Evolutionary conservation across 164 flowering plant species (phyloP).

Genomic region (Buxus sempervirens): DNA sequence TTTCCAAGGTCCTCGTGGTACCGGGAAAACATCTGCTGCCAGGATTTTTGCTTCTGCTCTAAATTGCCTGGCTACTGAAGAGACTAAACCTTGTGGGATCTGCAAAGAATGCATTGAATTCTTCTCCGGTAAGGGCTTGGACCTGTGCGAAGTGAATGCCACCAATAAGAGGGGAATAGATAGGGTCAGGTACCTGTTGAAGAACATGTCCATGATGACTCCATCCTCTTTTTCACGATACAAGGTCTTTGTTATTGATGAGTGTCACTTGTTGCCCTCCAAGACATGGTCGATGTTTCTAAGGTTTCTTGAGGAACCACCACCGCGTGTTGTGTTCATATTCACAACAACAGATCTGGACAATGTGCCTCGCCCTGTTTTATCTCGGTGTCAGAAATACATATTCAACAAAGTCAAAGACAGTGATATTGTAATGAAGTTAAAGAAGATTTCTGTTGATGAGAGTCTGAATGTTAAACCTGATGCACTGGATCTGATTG

Average conservation of each 20-base stretch:
- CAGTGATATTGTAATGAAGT: slow-evolving; percentile 57
- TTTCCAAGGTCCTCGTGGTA: slow-evolving; percentile 98
- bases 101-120: slow-evolving; percentile 75
- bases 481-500: slow-evolving; percentile 86
- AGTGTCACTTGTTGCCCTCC: slow-evolving; percentile 84
- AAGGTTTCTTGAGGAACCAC: slow-evolving; percentile 78
- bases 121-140: slow-evolving; percentile 51
- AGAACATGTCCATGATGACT: slow-evolving; percentile 31
- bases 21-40: slow-evolving; percentile 89
- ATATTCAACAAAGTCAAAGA: slow-evolving; percentile 84
- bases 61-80: slow-evolving; percentile 70
- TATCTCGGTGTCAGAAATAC: slow-evolving; percentile 86
- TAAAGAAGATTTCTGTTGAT: slow-evolving; percentile 55
- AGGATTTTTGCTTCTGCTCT: slow-evolving; percentile 82
- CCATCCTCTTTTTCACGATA: slow-evolving; percentile 37
- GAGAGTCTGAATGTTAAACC: slow-evolving; percentile 80
- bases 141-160: slow-evolving; percentile 71
- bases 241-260: slow-evolving; percentile 76
- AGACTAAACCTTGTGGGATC: slow-evolving; percentile 76
- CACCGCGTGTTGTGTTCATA: slow-evolving; percentile 63
- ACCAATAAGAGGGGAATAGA: slow-evolving; percentile 64
- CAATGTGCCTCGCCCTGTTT: slow-evolving; percentile 69
- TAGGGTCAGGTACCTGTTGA: slow-evolving; percentile 43
- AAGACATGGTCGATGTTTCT: slow-evolving; percentile 80
- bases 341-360: slow-evolving; percentile 82